These are phyloP conservation scores for Ballota nigra DNA, from an alignment of 257 asterid species.

Conservation along the genomic window DNA sequence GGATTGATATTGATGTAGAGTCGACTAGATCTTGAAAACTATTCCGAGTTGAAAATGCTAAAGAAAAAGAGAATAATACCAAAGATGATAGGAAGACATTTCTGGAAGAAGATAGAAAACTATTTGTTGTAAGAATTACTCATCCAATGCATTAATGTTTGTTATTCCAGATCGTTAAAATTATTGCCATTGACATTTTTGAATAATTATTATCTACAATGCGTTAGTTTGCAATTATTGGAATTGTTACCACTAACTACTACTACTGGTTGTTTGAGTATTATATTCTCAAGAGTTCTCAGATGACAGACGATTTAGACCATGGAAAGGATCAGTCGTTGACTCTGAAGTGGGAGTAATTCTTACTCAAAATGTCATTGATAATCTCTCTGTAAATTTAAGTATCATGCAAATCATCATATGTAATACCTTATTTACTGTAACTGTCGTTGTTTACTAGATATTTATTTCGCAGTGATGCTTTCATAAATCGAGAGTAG, in stretches of 20 bases:
- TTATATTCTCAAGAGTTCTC: slow-evolving; percentile 36
- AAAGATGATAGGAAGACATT: slow-evolving; percentile 11
- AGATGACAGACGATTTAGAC: slow-evolving; percentile 42
- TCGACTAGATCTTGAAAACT: slow-evolving; percentile 32
- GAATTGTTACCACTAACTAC: not conserved
- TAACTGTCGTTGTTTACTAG: not conserved
- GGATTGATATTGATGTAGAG: slow-evolving; percentile 40
- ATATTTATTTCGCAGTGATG: slow-evolving; percentile 37
- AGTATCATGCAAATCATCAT: not conserved
- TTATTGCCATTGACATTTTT: not conserved
- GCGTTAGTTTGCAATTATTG: not conserved
- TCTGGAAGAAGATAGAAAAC: slow-evolving; percentile 30
- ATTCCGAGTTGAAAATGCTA: slow-evolving; percentile 22
- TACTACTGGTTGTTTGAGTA: not conserved
- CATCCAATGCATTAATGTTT: slow-evolving; percentile 37
- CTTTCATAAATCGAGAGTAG: slow-evolving; percentile 46
- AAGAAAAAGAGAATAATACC: slow-evolving; percentile 23
- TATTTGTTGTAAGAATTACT: slow-evolving; percentile 18
- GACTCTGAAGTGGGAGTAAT: slow-evolving; percentile 58
- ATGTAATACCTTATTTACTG: not conserved
- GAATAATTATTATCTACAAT: not conserved
- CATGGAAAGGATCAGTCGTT: slow-evolving; percentile 64
- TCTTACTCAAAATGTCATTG: slow-evolving; percentile 63
- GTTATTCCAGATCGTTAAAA: slow-evolving; percentile 39
- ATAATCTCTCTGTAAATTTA: slow-evolving; percentile 42